Percentiles rank a stretch among this genome's conserved stretches.
Conservation (phyloP, 129 eudicot genomes). For the Pittosporum tobira region DNA sequence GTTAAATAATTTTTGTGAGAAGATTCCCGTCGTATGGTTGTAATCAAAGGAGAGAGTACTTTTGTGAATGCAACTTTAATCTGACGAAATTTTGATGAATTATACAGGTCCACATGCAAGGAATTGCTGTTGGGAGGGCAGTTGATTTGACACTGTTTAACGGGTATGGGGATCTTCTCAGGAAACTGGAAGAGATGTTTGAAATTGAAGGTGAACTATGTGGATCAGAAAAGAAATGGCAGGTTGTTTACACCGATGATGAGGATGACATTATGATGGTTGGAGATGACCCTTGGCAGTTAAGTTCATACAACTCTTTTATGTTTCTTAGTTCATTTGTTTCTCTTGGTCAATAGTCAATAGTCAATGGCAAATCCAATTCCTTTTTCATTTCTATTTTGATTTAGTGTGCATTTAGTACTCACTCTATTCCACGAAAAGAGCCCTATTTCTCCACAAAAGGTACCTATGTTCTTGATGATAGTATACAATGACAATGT, state of each 20-base stretch:
- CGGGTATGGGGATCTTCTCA: conserved; percentile 64
- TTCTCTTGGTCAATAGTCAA: no score
- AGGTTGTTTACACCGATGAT: conserved; percentile 82
- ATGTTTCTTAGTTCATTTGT: no score
- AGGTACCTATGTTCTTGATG: no score
- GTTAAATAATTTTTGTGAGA: not conserved
- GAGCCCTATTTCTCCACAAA: no score
- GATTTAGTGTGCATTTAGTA: no score
- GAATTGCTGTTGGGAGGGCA: conserved; percentile 94
- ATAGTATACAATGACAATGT: no score
- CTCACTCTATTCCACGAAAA: no score
- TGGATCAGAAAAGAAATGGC: conserved; percentile 68
- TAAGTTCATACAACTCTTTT: no score
- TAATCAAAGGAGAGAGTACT: not conserved
- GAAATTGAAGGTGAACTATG: conserved; percentile 74
- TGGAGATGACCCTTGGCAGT: conserved; percentile 99
- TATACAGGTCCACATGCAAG: conserved; percentile 94
- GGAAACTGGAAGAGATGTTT: conserved; percentile 79
- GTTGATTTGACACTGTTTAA: conserved; percentile 66
- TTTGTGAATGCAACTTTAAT: not conserved
- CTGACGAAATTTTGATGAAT: conserved; percentile 4
- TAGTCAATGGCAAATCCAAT: no score
- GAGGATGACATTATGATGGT: conserved; percentile 99
- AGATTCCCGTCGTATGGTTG: not conserved
- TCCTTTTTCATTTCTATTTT: no score